Conservation (phyloP, 495 filamentous ascomycete species). For the Arthonia radiata region DNA sequence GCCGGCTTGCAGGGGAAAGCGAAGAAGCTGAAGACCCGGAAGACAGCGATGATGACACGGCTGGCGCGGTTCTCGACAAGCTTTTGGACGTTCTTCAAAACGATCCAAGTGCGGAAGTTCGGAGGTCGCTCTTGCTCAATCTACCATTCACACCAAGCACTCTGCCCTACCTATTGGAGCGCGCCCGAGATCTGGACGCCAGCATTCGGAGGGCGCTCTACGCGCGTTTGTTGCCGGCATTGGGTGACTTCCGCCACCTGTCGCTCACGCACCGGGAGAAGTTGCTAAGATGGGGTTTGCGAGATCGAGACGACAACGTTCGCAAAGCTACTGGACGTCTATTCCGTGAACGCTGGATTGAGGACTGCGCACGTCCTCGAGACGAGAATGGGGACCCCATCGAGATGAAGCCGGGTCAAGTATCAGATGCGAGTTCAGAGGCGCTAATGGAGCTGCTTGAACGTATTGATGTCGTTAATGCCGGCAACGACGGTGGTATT, state of each 20-base stretch:
- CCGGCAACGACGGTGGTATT: slow-evolving; percentile 70
- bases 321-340: slow-evolving; percentile 72
- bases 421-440: slow-evolving; percentile 31
- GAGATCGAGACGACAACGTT: slow-evolving; percentile 86
- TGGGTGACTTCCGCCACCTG: slow-evolving; percentile 89
- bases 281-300: slow-evolving; percentile 79
- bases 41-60: slow-evolving; percentile 28
- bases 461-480: slow-evolving; percentile 76
- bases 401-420: slow-evolving; percentile 4
- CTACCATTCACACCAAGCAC: slow-evolving; percentile 56
- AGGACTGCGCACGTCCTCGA: slow-evolving; percentile 55
- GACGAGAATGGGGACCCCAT: slow-evolving; percentile 21
- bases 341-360: slow-evolving; percentile 88
- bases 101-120: slow-evolving; percentile 79
- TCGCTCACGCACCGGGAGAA: slow-evolving; percentile 93
- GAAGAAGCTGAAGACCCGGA: slow-evolving; percentile 26
- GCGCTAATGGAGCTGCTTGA: slow-evolving; percentile 76
- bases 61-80: slow-evolving; percentile 42
- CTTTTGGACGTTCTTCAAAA: slow-evolving; percentile 85
- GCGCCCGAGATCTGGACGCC: slow-evolving; percentile 70
- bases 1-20: slow-evolving; percentile 58
- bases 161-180: slow-evolving; percentile 76
- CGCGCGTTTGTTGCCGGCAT: slow-evolving; percentile 58
- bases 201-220: slow-evolving; percentile 67
- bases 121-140: slow-evolving; percentile 69